These are phyloP conservation scores for Coemansia sp. DNA, from an alignment of 192 early-diverging fungal genomes.

Conservation along the genomic window DNA sequence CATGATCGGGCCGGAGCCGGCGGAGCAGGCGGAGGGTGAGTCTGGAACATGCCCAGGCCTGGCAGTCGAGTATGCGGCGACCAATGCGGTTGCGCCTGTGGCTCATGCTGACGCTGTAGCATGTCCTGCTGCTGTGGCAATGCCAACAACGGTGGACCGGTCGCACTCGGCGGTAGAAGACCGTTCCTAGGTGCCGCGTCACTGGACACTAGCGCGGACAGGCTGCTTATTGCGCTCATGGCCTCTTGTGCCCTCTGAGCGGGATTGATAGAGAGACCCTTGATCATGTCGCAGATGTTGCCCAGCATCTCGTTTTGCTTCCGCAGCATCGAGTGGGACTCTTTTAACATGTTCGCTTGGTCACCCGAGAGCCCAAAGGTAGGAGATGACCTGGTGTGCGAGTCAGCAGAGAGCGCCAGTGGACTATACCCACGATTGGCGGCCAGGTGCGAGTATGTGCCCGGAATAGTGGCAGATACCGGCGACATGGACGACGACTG, in stretches of 20 bases:
- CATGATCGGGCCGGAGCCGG: background rate
- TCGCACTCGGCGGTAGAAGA: background rate
- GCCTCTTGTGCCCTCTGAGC: conserved; percentile 24
- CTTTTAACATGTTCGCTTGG: conserved; percentile 29
- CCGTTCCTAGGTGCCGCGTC: background rate
- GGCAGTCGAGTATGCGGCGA: background rate
- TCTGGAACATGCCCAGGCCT: background rate
- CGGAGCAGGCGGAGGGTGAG: background rate
- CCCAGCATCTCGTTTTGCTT: conserved; percentile 23
- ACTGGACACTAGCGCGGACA: conserved; percentile 24
- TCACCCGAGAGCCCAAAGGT: conserved; percentile 17
- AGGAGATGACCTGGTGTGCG: background rate
- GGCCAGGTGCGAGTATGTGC: background rate
- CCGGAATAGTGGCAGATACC: background rate
- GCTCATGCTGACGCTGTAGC: background rate
- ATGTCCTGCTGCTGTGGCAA: background rate
- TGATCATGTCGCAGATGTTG: conserved; percentile 19
- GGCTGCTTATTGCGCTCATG: conserved; percentile 24
- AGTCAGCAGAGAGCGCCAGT: background rate
- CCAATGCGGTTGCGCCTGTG: background rate
- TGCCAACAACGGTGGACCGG: background rate
- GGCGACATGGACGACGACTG: background rate
- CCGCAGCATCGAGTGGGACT: conserved; percentile 40
- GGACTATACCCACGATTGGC: background rate
- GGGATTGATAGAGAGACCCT: conserved; percentile 8